phyloP scores from a whole-genome alignment of 495 filamentous ascomycete species.

The Hypoxylon lenormandii region DNA sequence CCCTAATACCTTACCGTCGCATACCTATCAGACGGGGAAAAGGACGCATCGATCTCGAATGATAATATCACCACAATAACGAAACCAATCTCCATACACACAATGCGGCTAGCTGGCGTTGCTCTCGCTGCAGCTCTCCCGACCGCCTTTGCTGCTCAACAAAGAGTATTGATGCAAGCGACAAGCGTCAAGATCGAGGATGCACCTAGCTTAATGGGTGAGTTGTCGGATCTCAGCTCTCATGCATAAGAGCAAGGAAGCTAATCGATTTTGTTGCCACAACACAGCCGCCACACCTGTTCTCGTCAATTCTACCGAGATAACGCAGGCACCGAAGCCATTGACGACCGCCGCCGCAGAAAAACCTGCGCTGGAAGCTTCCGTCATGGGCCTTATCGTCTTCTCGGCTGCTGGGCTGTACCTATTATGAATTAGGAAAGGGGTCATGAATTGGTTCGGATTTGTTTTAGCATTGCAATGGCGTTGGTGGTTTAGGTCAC shows the following conservation, averaged over 20 bases:
- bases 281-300: slow-evolving; percentile 28
- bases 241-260: background rate
- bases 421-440: slow-evolving; percentile 38
- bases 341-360: slow-evolving; percentile 32
- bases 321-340: slow-evolving; percentile 29
- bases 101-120: slow-evolving; percentile 32
- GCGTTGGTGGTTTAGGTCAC: slow-evolving; percentile 32
- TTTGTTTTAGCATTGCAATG: slow-evolving; percentile 30
- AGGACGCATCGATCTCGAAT: slow-evolving; percentile 16
- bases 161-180: slow-evolving; percentile 19
- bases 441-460: background rate
- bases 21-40: background rate
- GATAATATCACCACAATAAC: slow-evolving; percentile 7
- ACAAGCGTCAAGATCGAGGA: slow-evolving; percentile 40
- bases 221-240: slow-evolving; percentile 1
- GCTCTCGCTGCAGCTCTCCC: slow-evolving; percentile 19
- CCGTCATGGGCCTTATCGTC: slow-evolving; percentile 50
- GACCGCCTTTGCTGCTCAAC: slow-evolving; percentile 22
- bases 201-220: slow-evolving; percentile 32
- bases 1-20: slow-evolving; percentile 13
- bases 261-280: slow-evolving; percentile 6
- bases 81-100: slow-evolving; percentile 5
- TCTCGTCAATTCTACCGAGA: slow-evolving; percentile 40
- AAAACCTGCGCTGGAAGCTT: slow-evolving; percentile 47
- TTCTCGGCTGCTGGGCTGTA: slow-evolving; percentile 49